Percentiles rank a stretch among this genome's conserved stretches.
phyloP scores from a whole-genome alignment of 768 basidiomycete genomes.

The Hydnum rufescens region DNA sequence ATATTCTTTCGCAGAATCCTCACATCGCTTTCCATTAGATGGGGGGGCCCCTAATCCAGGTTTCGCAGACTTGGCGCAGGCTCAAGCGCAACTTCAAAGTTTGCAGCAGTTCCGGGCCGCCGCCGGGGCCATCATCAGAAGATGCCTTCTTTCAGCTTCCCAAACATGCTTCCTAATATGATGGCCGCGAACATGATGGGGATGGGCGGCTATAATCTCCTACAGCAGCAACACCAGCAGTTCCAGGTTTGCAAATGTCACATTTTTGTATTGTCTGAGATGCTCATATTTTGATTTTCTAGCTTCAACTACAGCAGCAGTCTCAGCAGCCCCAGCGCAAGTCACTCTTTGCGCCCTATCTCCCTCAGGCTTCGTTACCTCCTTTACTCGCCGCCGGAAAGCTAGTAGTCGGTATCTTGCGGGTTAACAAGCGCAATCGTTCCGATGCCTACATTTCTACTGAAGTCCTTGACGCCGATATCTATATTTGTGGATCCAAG shows the following conservation, averaged over 20 bases:
- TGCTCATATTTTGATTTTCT: neutral
- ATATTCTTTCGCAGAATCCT: neutral
- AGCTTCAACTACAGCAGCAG: conserved; percentile 82
- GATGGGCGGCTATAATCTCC: conserved; percentile 58
- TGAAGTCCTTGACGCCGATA: conserved; percentile 94
- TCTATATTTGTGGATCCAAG: conserved; percentile 97
- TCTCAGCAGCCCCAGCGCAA: conserved; percentile 87
- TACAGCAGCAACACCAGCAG: conserved; percentile 86
- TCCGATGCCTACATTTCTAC: conserved; percentile 98
- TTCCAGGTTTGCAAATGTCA: conserved; percentile 34
- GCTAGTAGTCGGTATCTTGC: conserved; percentile 87
- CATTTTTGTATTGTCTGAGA: neutral
- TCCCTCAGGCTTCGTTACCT: conserved; percentile 92
- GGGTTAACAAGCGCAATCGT: conserved; percentile 95
- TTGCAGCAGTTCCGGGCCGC: conserved; percentile 94
- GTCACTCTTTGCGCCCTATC: conserved; percentile 94
- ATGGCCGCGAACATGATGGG: conserved; percentile 97
- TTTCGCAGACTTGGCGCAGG: conserved; percentile 72
- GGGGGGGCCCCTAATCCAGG: neutral
- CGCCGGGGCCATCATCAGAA: conserved; percentile 89
- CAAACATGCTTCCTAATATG: conserved; percentile 94
- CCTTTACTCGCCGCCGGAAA: conserved; percentile 94
- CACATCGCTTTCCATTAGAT: neutral
- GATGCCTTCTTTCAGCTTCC: conserved; percentile 95
- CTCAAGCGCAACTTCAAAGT: conserved; percentile 90